Evolutionary conservation across 2,329 filamentous ascomycete species (phyloP), one percentile per base, ranked within the genome.

Genomic region (Fusarium verticillioides): DNA sequence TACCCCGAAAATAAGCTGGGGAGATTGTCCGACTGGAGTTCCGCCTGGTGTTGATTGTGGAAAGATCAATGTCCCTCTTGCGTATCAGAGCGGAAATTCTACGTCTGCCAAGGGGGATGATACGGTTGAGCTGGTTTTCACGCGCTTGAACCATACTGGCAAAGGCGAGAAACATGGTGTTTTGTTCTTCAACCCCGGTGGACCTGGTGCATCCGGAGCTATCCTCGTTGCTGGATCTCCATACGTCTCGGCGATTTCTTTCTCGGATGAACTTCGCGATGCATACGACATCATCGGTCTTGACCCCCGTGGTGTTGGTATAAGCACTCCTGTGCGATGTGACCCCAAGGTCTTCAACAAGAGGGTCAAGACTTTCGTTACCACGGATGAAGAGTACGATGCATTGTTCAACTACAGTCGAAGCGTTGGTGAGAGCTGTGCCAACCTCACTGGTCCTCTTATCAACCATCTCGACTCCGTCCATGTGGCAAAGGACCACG

Each of bases 211-310:
- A 13, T 63, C 72, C 5, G 61, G 53, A 1, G 56, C 70, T 1
- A 9, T 70, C 4, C 42, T 60, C 3, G 70, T 74, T 8, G 71
- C 66, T 6, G 70, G 66, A 10, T 60, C 69, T 5, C 58, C 60
- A 3, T 65, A 58, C 21, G 42, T 76, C 10, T 36, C 68, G 2
- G 47, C 65, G 4, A 47, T 72, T 5, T 53, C 62, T 2, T 73
- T 78, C 28, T 73, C 68, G 4, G 28, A 54, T 16, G 61, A 75
- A 3, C 49, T 78, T 9, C 40, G 70, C 2, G 67, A 77, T 16
- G 69, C 80, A 40, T 85, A 82, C 65, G 83, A 85, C 42, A 80
- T 85, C 23, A 81, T 86, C 40, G 83, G 83, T 0, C 84, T 85
- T 34, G 84, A 86, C 52, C 83, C 84, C 1, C 80, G 84, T 1